A percentile compares a stretch with the other conserved stretches of the same genome.
Conservation (phyloP, 108 stramenopile species). For the Nitzschia sp. region DNA sequence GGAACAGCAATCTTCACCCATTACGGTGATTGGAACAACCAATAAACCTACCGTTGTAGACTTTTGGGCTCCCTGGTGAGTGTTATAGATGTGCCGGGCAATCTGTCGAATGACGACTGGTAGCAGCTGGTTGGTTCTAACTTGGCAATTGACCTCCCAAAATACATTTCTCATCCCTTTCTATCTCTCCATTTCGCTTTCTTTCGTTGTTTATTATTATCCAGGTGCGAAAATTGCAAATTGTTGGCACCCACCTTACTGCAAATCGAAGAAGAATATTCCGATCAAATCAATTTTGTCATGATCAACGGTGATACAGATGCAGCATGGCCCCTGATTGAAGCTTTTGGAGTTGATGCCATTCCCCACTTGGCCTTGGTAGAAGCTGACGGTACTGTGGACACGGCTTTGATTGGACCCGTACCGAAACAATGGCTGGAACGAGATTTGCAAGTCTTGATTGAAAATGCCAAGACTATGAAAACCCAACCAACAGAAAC, state of each 20-base stretch:
- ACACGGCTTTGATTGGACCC: slow-evolving; percentile 85
- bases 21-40: slow-evolving; percentile 62
- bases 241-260: slow-evolving; percentile 64
- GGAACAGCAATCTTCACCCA: slow-evolving; percentile 61
- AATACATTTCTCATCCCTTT: no score
- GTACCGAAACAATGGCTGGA: slow-evolving; percentile 65
- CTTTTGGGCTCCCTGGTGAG: slow-evolving; percentile 85
- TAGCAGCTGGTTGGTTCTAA: no score
- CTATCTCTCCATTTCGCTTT: no score
- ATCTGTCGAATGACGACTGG: background rate
- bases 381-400: slow-evolving; percentile 69
- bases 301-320: slow-evolving; percentile 70
- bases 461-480: slow-evolving; percentile 39
- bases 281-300: slow-evolving; percentile 73
- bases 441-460: slow-evolving; percentile 72
- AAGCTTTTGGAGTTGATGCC: slow-evolving; percentile 81
- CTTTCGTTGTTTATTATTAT: background rate
- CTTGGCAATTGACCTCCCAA: no score
- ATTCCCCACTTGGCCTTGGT: slow-evolving; percentile 83
- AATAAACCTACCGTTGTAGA: slow-evolving; percentile 79
- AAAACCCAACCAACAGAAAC: background rate
- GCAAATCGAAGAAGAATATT: slow-evolving; percentile 67
- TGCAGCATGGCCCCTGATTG: slow-evolving; percentile 64
- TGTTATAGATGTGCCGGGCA: background rate
- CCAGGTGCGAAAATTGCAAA: slow-evolving; percentile 80